Conservation (phyloP, 345 rosid species). For the Hevea brasiliensis region DNA sequence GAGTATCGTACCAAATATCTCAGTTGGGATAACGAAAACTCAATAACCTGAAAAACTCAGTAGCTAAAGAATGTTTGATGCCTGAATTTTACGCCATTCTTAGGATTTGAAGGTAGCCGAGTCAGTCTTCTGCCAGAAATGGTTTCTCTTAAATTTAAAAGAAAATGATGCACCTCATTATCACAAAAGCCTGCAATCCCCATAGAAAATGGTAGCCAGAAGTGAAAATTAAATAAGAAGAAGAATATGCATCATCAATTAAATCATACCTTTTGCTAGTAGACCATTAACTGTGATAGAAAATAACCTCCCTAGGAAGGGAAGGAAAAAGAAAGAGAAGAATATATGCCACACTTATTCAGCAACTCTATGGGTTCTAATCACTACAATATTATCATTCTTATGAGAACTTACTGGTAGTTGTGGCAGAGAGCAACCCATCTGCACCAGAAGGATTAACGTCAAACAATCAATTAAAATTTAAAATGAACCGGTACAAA, state of each 20-base stretch:
- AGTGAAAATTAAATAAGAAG: background rate
- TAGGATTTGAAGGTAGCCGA: slow-evolving; percentile 65
- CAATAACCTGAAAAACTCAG: background rate
- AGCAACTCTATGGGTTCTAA: background rate
- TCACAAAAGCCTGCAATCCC: slow-evolving; percentile 56
- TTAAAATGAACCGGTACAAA: background rate
- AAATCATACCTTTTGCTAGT: background rate
- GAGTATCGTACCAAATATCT: slow-evolving; percentile 6
- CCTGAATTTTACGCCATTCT: slow-evolving; percentile 80
- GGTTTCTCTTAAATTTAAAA: slow-evolving; percentile 56
- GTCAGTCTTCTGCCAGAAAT: slow-evolving; percentile 40
- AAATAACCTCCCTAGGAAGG: background rate
- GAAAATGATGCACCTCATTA: slow-evolving; percentile 51
- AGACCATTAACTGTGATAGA: background rate
- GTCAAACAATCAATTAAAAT: background rate
- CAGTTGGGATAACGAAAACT: slow-evolving; percentile 2
- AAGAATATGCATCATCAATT: background rate
- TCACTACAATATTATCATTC: background rate
- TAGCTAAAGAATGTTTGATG: slow-evolving; percentile 21
- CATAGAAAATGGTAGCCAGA: background rate
- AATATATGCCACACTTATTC: background rate
- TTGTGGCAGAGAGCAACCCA: slow-evolving; percentile 67
- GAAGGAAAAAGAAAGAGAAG: background rate
- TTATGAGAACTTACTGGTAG: slow-evolving; percentile 61
- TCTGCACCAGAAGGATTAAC: slow-evolving; percentile 48